These are phyloP conservation scores for Flaveria ramosissima DNA, from an alignment of 129 eudicot species.

Conservation along the genomic window DNA sequence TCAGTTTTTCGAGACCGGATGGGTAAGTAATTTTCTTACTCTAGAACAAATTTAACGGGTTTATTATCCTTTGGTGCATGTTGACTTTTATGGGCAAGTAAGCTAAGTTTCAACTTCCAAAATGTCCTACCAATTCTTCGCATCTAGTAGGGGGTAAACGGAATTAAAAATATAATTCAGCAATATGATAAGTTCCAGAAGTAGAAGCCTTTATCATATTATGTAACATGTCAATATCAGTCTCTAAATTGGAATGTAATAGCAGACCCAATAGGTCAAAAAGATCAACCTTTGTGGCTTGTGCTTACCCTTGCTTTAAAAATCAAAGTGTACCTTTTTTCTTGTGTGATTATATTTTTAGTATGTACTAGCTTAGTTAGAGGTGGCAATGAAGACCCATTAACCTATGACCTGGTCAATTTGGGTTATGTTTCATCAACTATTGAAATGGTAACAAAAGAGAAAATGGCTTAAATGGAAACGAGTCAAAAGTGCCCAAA, in stretches of 20 bases:
- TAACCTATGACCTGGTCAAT: no score
- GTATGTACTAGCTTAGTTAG: no score
- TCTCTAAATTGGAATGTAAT: not conserved
- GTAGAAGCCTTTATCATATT: not conserved
- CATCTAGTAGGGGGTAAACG: not conserved
- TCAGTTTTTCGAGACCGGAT: conserved; percentile 67
- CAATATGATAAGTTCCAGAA: not conserved
- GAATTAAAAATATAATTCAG: not conserved
- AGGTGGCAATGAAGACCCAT: no score
- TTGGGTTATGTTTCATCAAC: no score
- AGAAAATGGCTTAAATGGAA: not conserved
- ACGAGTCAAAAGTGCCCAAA: not conserved
- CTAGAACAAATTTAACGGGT: not conserved
- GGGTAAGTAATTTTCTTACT: conserved; percentile 54
- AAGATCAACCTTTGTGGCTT: not conserved
- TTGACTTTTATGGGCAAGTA: conserved; percentile 11
- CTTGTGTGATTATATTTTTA: not conserved
- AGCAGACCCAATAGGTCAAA: not conserved
- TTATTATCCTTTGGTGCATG: not conserved
- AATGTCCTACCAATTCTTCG: not conserved
- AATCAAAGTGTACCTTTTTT: not conserved
- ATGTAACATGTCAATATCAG: not conserved
- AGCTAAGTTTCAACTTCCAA: not conserved
- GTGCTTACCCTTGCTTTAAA: not conserved
- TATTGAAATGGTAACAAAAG: not conserved